Base-by-base conservation (phyloP, 2,329 filamentous ascomycete species). In the Cephalotrichum gorgonifer region DNA sequence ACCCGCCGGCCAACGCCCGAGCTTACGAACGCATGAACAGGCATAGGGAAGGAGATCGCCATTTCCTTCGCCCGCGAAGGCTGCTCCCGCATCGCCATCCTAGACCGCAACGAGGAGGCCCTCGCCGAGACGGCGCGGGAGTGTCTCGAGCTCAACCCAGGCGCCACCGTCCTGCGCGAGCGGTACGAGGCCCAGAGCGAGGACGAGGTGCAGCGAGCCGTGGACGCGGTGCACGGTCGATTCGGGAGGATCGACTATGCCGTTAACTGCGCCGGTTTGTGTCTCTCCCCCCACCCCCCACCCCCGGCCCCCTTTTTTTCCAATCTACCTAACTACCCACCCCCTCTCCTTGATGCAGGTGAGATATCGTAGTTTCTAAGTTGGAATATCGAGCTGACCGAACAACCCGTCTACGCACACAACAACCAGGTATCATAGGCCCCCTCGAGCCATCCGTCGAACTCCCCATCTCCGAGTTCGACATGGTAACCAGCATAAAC, bases 211-310 rank as follows among this genome's bases (percentile, higher is more conserved):
- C 51, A 62, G 4, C 47, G 47, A 3, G 59, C 65, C 9, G 57
- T 73, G 46, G 57, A 59, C 4, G 54, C 45, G 4, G 57, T 61
- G 3, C 59, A 68, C 4, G 51, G 55, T 2, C 53, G 57, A 14
- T 70, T 67, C 48, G 65, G 65, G 0, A 58, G 69, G 4, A 62
- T 74, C 15, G 70, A 74, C 56, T 74, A 74, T 56, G 66, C 66
- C 17, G 64, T 70, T 31, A 73, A 74, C 56, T 66, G 62, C 50
- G 71, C 70, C 23, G 69, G 64, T 65, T 44, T 31, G 52, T 52
- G n/a, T n/a, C n/a, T 20, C 35, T 22, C 12, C 30, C 35, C 17
- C n/a, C n/a, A n/a, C n/a, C n/a, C n/a, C n/a, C n/a, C n/a, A n/a
- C n/a, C n/a, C n/a, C n/a, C n/a, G n/a, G n/a, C n/a, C n/a, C n/a